Base-by-base conservation (phyloP, 306 rosid genomes). In the Castanospermum australe region DNA sequence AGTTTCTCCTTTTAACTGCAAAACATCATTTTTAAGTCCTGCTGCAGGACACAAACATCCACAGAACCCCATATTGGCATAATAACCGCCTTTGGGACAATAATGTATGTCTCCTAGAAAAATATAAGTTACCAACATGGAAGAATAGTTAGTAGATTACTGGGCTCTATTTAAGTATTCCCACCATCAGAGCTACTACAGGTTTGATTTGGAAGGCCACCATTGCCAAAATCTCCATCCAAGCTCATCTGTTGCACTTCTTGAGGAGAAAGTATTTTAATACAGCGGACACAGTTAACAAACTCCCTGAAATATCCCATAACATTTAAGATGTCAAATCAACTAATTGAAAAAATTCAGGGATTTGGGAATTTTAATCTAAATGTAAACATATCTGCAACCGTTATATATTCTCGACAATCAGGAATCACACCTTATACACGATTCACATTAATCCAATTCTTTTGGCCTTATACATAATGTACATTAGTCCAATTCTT, bases 241-340 rank as follows among this genome's bases (percentile, higher is more conserved):
- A 95, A 77, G 69, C 99, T 95, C 98, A 95, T 91, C 63, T 90
- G 98, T 79, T 92, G 97, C 77, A 95, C 99, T 84, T 95, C 99
- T 79, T 88, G 93, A 1, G 98, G 98, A 77, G 99, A 95, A 24
- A 95, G 94, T 81, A 95, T 95, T 87, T 86, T 95, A 66, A 95
- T 95, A 90, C 89, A 87, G 52, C 96, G 93, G 35, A 95, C 98
- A 30, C 99, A 95, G 82, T 85, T 95, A 76, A 95, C 96, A 80
- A 95, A 95, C 78, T 95, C 99, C 92, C 99, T 95, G 86, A 44
- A 63, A 85, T 60, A 33, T n/a, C 15, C 71, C 60, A 78, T 44
- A 69, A 73, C 47, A 72, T 63, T 56, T 39, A 32, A 77, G 18
- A 77, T 59, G 67, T 41, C 25, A 70, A 15, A 66, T 17, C 13